Base-by-base conservation (phyloP, 352 stramenopile genomes). In the Elongisporangium anandrum region DNA sequence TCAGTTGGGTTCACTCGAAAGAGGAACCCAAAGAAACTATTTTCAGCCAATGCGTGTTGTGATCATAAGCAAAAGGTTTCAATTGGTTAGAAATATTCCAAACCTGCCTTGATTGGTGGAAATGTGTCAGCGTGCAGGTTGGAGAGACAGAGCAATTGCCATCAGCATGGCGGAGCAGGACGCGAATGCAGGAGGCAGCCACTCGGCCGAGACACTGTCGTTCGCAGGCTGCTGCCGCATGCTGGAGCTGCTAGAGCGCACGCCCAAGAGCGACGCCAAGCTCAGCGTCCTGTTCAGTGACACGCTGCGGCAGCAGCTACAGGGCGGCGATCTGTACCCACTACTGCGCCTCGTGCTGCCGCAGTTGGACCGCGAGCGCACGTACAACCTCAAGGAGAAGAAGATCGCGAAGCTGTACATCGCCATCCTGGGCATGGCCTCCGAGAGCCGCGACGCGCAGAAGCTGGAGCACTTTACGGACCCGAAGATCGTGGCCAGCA, bases 311-410 rank as follows among this genome's bases (percentile, higher is more conserved):
- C 45, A 70, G 16, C 64, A 88, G 59, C 71, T 90, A 52, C 66
- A 72, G 45, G 73, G 59, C 24, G 68, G 71, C 38, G 79, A 92
- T 52, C 52, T 93, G 61, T 92, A 89, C 63, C 83, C 86, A 29
- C 66, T 95, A 8, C 66, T 95, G 55, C 77, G 84, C 2, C 70
- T 95, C 2, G 57, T 95, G 52, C 64, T 93, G 49, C 86, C 86
- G 4, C 84, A 92, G 52, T 69, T 95, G 53, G 86, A 95, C 65
- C 84, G 82, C 57, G 84, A 94, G 57, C 81, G 86, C 64, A 91
- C 79, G 51, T 95, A 94, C 66, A 94, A 92, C 65, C 69, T 95
- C 7, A 92, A 92, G 61, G 84, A 94, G 63, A 92, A 88, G 71
- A 95, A 92, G 66, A 87, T 95, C 58, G 86, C 82, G 41, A 86